phyloP scores from a whole-genome alignment of 2,329 filamentous ascomycete species.

The Cladosporium colombiae region DNA sequence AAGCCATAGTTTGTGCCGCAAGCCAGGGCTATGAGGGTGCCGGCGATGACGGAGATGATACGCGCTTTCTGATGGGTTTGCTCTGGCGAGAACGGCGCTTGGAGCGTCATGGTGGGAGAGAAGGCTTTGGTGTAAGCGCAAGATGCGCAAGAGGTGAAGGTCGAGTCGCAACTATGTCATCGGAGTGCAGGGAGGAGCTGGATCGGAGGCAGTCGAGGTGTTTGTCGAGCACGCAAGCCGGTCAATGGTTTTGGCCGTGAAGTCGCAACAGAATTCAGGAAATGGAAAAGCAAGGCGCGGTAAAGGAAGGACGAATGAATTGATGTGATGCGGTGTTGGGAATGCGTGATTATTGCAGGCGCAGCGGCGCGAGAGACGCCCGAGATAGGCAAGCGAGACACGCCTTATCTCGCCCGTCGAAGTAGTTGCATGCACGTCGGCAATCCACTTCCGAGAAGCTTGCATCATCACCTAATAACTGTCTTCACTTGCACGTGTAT shows the following conservation, averaged over 20 bases:
- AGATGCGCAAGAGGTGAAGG: neutral
- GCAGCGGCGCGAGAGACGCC: slow-evolving; percentile 5
- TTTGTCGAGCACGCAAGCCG: neutral
- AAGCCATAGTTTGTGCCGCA: slow-evolving; percentile 98
- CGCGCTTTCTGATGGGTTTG: slow-evolving; percentile 44
- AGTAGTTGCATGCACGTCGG: neutral
- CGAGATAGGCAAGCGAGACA: slow-evolving; percentile 11
- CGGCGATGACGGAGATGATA: slow-evolving; percentile 79
- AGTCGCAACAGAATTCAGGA: neutral
- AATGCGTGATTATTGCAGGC: slow-evolving; percentile 5
- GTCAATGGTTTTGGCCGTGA: neutral
- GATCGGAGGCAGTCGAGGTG: neutral
- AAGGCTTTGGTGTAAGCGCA: neutral
- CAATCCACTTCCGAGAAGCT: slow-evolving; percentile 7
- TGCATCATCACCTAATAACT: neutral
- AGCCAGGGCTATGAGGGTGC: slow-evolving; percentile 79
- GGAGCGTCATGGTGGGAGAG: neutral
- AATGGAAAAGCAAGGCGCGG: neutral
- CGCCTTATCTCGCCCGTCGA: slow-evolving; percentile 1
- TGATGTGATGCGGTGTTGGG: slow-evolving; percentile 1
- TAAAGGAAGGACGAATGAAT: slow-evolving; percentile 1
- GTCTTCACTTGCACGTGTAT: neutral
- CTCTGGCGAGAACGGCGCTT: slow-evolving; percentile 1
- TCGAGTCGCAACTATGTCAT: slow-evolving; percentile 7
- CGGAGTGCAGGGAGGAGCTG: slow-evolving; percentile 3